Evolutionary conservation across 441 rosid genomes (phyloP), one percentile per base, ranked within the genome.

Genomic region (Croton setiger): DNA sequence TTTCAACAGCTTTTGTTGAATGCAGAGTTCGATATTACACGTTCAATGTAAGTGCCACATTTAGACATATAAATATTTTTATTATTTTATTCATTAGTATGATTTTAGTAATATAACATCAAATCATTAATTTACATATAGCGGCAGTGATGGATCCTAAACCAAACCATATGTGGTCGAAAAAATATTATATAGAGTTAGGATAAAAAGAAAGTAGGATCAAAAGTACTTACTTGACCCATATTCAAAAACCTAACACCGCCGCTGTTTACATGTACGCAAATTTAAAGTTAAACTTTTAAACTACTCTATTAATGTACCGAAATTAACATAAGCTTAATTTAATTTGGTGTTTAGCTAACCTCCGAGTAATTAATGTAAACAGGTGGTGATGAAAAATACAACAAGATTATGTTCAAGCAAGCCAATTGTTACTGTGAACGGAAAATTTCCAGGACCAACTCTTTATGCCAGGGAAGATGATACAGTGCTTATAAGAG

Each of bases 401-500:
- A 72, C 74, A 1, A 83, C 88, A 13, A 85, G 81, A 72, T 68
- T 91, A 52, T 93, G 98, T 62, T 81, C 95, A 59, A 85, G 78
- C 81, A 91, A 93, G 76, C 86, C 87, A 31, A 88, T 84, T 59
- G 92, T 89, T 37, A 89, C 97, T 0, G 87, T 93, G 4, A 93
- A 93, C 64, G 92, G 93, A 27, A 69, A 69, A 75, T 91, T 83
- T 70, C 98, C 97, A 21, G 97, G 98, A 52, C 98, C 93, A 10
- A 91, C 95, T 62, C 85, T 93, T 39, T 86, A 93, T 66, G 96
- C 95, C 39, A 80, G 95, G 66, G 97, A 93, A 88, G 95, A 78
- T 58, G 98, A 93, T 71, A 88, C 86, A 35, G 85, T 93, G 59
- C 85, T 91, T 31, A 87, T 93, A 54, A 84, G 75, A 66, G 98